Evolutionary conservation across 2,329 filamentous ascomycete species (phyloP).

Genomic region (Fusarium sp.): DNA sequence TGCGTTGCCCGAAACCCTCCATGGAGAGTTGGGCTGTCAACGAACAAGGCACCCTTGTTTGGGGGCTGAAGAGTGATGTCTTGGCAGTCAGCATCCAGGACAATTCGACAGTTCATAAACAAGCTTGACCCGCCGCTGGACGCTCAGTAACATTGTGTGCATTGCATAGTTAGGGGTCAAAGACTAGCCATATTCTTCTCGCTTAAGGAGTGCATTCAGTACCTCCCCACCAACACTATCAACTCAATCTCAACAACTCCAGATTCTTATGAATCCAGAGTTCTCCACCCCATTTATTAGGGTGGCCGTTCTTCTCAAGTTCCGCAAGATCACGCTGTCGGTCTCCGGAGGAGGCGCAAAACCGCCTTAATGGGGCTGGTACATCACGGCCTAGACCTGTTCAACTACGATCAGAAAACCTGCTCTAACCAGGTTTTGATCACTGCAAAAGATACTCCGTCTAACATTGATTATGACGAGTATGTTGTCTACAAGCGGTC

Average conservation of each 20-base stretch:
- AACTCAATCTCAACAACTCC: background rate
- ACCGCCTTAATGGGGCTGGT: constrained; percentile 40
- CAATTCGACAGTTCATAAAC: constrained; percentile 29
- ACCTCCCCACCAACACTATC: background rate
- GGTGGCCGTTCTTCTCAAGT: constrained; percentile 38
- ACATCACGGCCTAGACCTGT: constrained; percentile 48
- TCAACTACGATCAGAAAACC: constrained; percentile 49
- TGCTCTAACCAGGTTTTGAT: constrained; percentile 49
- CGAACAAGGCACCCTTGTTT: constrained; percentile 25
- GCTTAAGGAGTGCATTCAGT: background rate
- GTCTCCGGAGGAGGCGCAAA: constrained; percentile 36
- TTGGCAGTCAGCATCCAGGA: constrained; percentile 28
- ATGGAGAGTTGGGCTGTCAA: constrained; percentile 1
- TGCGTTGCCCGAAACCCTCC: background rate
- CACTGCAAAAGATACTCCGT: constrained; percentile 40
- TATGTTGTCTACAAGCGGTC: constrained; percentile 49
- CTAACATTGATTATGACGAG: constrained; percentile 51
- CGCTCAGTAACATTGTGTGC: constrained; percentile 1
- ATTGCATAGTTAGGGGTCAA: background rate
- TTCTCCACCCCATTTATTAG: constrained; percentile 35
- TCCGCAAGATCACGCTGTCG: constrained; percentile 37
- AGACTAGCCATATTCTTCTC: background rate
- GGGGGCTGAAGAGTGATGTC: constrained; percentile 4
- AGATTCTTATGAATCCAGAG: constrained; percentile 35
- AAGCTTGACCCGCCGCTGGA: constrained; percentile 15